phyloP scores from a whole-genome alignment of 2,329 filamentous ascomycete species.

The Pseudocercospora cruenta region DNA sequence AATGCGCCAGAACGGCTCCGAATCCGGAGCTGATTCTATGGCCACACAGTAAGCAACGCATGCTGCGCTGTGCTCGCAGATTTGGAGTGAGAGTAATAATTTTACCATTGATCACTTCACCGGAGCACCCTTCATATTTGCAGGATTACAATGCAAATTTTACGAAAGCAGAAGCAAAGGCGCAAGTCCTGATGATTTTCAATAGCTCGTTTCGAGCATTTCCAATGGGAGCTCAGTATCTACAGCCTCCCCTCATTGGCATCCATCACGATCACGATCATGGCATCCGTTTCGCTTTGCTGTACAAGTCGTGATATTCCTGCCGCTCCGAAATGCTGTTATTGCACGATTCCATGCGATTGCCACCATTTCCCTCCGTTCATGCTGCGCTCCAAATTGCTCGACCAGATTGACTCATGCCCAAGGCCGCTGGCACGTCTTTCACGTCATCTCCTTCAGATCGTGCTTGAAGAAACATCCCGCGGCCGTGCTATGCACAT shows the following conservation, averaged over 20 bases:
- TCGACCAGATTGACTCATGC: not conserved
- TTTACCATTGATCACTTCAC: too few relatives aligned
- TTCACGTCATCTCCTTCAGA: constrained; percentile 2
- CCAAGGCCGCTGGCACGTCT: too few relatives aligned
- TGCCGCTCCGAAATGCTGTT: not conserved
- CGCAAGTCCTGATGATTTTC: too few relatives aligned
- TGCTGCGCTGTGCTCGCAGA: too few relatives aligned
- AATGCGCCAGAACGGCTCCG: too few relatives aligned
- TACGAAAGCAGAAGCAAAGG: too few relatives aligned
- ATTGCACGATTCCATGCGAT: not conserved
- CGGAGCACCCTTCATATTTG: too few relatives aligned
- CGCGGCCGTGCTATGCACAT: constrained; percentile 22
- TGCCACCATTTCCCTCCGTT: not conserved
- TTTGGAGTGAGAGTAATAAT: too few relatives aligned
- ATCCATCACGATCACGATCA: not conserved
- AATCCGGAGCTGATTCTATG: too few relatives aligned
- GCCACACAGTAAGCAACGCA: too few relatives aligned
- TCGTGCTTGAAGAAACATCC: constrained; percentile 31
- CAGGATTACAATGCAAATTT: too few relatives aligned
- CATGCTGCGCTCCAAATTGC: not conserved
- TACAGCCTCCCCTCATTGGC: not conserved
- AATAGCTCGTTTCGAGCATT: not conserved
- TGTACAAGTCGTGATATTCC: not conserved
- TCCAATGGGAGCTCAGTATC: not conserved
- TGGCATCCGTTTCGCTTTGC: too few relatives aligned